A percentile compares a stretch with the other conserved stretches of the same genome.
Evolutionary conservation across 768 basidiomycete genomes (phyloP).

Genomic region (Kwoniella heveanensis): DNA sequence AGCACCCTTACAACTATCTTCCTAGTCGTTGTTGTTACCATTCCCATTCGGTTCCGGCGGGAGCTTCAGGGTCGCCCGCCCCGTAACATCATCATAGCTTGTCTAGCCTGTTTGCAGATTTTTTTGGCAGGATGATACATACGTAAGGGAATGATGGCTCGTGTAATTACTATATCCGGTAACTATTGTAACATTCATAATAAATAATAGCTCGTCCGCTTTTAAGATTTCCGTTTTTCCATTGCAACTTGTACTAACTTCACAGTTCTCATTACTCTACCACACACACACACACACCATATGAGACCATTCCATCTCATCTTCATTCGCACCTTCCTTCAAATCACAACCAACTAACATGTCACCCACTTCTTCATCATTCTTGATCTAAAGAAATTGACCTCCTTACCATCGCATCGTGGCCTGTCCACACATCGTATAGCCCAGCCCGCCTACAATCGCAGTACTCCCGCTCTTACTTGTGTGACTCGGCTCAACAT

Average conservation of each 20-base stretch:
- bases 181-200: background rate
- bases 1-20: too few species aligned
- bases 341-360: background rate
- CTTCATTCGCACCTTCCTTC: background rate
- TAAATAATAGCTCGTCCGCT: background rate
- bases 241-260: background rate
- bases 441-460: too few species aligned
- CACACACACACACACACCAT: too few species aligned
- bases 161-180: background rate
- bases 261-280: too few species aligned
- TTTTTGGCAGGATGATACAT: background rate
- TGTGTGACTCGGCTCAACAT: background rate
- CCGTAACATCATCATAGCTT: too few species aligned
- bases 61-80: background rate
- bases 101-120: background rate
- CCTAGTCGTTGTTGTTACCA: too few species aligned
- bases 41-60: conserved; percentile 2
- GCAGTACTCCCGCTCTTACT: too few species aligned
- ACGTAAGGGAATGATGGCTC: background rate
- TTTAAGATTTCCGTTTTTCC: background rate
- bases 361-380: background rate
- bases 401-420: background rate
- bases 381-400: background rate
- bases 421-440: background rate
- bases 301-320: background rate